Percentiles rank a stretch among this genome's conserved stretches.
phyloP scores from a whole-genome alignment of 306 rosid species.

The Luffa aegyptiaca region DNA sequence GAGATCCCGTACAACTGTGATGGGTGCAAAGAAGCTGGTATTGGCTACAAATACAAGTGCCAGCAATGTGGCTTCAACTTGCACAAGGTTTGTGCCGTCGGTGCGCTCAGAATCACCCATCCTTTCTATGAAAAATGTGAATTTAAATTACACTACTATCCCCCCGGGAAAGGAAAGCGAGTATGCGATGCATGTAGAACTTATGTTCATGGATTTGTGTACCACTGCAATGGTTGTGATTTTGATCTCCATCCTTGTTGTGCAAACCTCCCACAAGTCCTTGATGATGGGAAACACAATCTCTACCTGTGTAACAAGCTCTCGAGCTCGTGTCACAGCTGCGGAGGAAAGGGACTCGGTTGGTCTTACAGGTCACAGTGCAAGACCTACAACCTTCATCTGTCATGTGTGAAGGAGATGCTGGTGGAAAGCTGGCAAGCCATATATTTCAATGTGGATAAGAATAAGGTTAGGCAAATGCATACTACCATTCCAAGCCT shows the following conservation, averaged over 20 bases:
- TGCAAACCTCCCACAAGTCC: conserved; percentile 43
- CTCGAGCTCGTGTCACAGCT: conserved; percentile 25
- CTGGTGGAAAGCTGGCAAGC: conserved; percentile 49
- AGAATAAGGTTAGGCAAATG: conserved; percentile 35
- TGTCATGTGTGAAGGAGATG: conserved; percentile 44
- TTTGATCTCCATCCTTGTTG: conserved; percentile 54
- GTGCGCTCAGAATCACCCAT: conserved; percentile 18
- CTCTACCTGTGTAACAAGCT: conserved; percentile 34
- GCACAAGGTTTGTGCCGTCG: conserved; percentile 37
- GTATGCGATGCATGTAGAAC: conserved; percentile 38
- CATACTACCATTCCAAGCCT: conserved; percentile 40
- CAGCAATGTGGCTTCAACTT: conserved; percentile 28
- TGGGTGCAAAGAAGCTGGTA: conserved; percentile 55
- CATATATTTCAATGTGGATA: conserved; percentile 34
- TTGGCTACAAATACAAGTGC: conserved; percentile 46
- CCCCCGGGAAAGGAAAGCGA: conserved; percentile 24
- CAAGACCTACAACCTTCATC: conserved; percentile 36
- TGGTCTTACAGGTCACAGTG: conserved; percentile 42
- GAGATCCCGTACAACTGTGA: conserved; percentile 44
- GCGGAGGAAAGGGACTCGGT: conserved; percentile 40
- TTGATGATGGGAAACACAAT: conserved; percentile 29
- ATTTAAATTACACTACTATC: conserved; percentile 23
- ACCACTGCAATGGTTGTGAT: conserved; percentile 38
- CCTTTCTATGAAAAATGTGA: conserved; percentile 37
- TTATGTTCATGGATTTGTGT: conserved; percentile 33